phyloP scores from a whole-genome alignment of 805 yeast species.

The Isabelozyma pseudorhagii region DNA sequence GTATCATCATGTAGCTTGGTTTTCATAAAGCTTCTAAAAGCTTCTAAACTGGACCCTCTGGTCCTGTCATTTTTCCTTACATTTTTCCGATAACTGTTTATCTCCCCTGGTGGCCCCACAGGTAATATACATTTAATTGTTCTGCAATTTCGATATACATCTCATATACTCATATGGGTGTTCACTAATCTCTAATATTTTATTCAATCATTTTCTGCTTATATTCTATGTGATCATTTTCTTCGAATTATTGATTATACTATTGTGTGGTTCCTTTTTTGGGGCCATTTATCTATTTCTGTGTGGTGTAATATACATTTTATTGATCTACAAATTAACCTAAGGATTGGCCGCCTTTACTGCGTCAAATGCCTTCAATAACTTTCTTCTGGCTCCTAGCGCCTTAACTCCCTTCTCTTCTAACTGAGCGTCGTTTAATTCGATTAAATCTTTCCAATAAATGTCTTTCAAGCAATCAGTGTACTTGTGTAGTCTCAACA shows the following conservation, averaged over 20 bases:
- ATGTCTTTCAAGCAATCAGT: constrained; percentile 76
- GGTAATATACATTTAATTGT: no score
- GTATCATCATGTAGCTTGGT: constrained; percentile 57
- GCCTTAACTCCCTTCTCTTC: constrained; percentile 86
- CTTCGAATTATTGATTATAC: not conserved
- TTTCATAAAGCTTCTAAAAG: not conserved
- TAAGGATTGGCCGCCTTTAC: constrained; percentile 40
- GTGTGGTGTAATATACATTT: not conserved
- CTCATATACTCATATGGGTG: no score
- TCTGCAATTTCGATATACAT: no score
- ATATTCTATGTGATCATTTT: no score
- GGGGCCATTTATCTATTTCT: not conserved
- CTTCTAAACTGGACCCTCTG: no score
- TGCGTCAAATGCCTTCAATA: constrained; percentile 85
- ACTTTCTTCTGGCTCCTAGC: constrained; percentile 91
- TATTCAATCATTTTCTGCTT: no score
- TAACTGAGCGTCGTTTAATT: constrained; percentile 63
- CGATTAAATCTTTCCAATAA: constrained; percentile 77
- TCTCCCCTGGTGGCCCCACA: no score
- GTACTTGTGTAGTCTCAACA: constrained; percentile 88
- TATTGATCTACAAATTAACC: not conserved
- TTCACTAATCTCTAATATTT: no score
- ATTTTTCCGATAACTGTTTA: no score
- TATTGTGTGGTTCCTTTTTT: not conserved
- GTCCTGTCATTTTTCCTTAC: no score